Conservation (phyloP, 2,329 filamentous ascomycete species). For the Aspergillus transmontanensis region DNA sequence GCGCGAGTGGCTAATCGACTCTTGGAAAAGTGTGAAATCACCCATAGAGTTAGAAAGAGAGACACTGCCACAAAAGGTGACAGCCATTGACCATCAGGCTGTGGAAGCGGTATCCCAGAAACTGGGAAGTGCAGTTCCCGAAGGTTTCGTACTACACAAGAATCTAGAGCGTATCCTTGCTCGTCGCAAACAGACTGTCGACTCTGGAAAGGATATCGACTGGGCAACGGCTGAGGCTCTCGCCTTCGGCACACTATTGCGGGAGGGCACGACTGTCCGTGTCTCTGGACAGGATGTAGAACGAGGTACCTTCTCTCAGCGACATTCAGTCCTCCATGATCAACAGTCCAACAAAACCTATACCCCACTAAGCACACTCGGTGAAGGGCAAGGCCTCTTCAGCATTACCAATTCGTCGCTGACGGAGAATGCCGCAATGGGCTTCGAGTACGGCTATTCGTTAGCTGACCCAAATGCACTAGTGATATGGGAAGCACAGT, state of each 20-base stretch:
- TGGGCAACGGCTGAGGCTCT: constrained; percentile 97
- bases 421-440: constrained; percentile 73
- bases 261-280: constrained; percentile 94
- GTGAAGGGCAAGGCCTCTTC: constrained; percentile 90
- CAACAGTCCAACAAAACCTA: constrained; percentile 92
- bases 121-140: constrained; percentile 61
- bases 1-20: constrained; percentile 97
- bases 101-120: constrained; percentile 65
- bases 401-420: constrained; percentile 95
- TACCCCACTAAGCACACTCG: constrained; percentile 85
- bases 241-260: constrained; percentile 87
- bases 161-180: constrained; percentile 95
- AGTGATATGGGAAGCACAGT: constrained; percentile 99
- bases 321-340: constrained; percentile 95
- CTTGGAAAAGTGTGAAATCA: constrained; percentile 99
- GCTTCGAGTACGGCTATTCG: constrained; percentile 98
- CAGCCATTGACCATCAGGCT: constrained; percentile 55
- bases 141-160: constrained; percentile 85
- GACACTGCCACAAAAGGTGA: constrained; percentile 77
- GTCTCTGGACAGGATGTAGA: constrained; percentile 98
- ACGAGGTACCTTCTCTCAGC: constrained; percentile 98
- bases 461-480: constrained; percentile 93
- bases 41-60: constrained; percentile 95
- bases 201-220: constrained; percentile 92
- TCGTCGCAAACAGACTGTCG: constrained; percentile 85